Percentiles rank a stretch among this genome's conserved stretches.
Evolutionary conservation across 139 green algal genomes (phyloP).

Genomic region (Coelastrella sp.): DNA sequence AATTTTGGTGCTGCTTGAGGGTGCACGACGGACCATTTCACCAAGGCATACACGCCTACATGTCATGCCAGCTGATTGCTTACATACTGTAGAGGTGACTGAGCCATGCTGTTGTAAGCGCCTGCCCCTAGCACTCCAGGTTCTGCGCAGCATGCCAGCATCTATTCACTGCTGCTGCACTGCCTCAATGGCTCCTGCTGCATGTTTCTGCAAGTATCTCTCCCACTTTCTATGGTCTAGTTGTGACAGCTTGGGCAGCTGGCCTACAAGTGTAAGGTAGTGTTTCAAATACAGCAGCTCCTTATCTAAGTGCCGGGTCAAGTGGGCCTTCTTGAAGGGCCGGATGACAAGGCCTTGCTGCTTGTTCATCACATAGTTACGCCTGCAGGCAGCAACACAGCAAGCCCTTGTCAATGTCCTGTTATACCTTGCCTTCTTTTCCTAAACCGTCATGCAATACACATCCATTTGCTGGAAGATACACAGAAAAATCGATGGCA

Average conservation of each 20-base stretch:
- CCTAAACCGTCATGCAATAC: no score
- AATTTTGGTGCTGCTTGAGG: no score
- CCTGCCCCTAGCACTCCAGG: no score
- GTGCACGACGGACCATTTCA: no score
- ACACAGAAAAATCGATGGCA: no score
- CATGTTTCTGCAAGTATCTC: constrained; percentile 55
- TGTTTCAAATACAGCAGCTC: constrained; percentile 89
- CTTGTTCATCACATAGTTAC: constrained; percentile 98
- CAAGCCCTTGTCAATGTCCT: background rate
- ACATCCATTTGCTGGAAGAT: no score
- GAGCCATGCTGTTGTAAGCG: no score
- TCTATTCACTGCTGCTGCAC: background rate
- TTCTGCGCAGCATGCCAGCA: no score
- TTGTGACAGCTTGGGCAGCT: constrained; percentile 67
- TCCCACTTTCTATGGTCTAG: constrained; percentile 88
- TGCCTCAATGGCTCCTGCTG: background rate
- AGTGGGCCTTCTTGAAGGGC: constrained; percentile 87
- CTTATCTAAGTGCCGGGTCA: constrained; percentile 80
- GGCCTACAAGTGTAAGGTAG: constrained; percentile 87
- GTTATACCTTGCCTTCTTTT: background rate
- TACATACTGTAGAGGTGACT: no score
- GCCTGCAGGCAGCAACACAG: constrained; percentile 9
- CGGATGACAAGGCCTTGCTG: constrained; percentile 94
- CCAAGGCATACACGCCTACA: no score
- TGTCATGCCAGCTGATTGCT: no score